phyloP scores from a whole-genome alignment of 805 yeast genomes.

The Sungouiozyma ichnusensis region DNA sequence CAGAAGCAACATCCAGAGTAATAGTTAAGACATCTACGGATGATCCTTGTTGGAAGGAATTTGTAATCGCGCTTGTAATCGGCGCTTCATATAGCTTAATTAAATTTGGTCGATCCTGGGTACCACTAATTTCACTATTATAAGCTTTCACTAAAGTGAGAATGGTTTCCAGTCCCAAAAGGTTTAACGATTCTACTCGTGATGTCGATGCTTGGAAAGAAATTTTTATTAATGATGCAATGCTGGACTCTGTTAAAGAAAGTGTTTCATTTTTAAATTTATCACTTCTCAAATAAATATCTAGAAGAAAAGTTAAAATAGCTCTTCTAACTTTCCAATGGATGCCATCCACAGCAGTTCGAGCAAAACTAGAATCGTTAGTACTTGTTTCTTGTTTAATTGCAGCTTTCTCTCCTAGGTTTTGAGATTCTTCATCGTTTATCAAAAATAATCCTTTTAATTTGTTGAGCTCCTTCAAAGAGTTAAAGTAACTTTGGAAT shows the following conservation, averaged over 20 bases:
- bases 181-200: conserved; percentile 46
- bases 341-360: conserved; percentile 18
- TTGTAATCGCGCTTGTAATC: conserved; percentile 78
- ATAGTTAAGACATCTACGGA: conserved; percentile 62
- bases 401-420: conserved; percentile 38
- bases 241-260: conserved; percentile 24
- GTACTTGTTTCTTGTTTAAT: not conserved
- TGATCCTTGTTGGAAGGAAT: conserved; percentile 69
- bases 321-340: conserved; percentile 35
- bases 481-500: conserved; percentile 32
- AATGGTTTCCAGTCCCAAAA: conserved; percentile 56
- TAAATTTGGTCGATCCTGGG: conserved; percentile 58
- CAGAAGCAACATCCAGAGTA: conserved; percentile 71
- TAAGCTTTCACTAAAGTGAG: conserved; percentile 51
- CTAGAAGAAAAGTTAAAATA: conserved; percentile 29
- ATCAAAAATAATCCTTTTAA: conserved; percentile 18
- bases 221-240: conserved; percentile 61
- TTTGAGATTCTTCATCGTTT: conserved; percentile 28
- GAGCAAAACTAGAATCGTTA: not conserved
- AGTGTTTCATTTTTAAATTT: conserved; percentile 1
- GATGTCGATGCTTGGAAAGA: conserved; percentile 79
- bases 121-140: conserved; percentile 50
- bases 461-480: conserved; percentile 34
- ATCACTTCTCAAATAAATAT: conserved; percentile 4
- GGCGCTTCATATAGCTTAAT: conserved; percentile 93